phyloP scores from a whole-genome alignment of 1,284 basidiomycete genomes.

The Neonothopanus nambi region DNA sequence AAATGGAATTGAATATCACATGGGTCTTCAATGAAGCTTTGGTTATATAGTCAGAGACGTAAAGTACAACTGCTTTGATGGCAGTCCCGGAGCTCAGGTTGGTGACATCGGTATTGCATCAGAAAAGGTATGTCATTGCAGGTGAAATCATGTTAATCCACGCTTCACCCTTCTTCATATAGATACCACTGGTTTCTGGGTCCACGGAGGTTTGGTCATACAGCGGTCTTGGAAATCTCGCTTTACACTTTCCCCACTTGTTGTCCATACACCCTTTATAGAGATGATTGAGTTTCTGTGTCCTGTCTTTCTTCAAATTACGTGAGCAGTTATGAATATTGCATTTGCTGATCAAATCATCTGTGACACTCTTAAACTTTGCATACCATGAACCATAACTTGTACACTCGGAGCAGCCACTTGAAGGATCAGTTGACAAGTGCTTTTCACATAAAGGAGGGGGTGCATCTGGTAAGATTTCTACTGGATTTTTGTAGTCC shows the following conservation, averaged over 20 bases:
- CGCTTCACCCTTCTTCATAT: conserved; percentile 33
- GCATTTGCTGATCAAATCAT: conserved; percentile 1
- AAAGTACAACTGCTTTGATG: conserved; percentile 35
- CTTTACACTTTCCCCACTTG: conserved; percentile 24
- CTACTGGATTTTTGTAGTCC: conserved; percentile 11
- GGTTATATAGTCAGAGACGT: conserved; percentile 42
- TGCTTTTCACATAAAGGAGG: conserved; percentile 1
- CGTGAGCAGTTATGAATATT: conserved; percentile 18
- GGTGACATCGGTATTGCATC: too few species aligned
- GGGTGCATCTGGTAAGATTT: conserved; percentile 14
- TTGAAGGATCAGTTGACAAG: too few species aligned
- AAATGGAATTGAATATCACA: conserved; percentile 32
- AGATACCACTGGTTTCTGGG: conserved; percentile 27
- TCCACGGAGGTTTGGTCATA: conserved; percentile 23
- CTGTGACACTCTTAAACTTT: neutral
- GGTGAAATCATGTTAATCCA: conserved; percentile 34
- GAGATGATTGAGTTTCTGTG: neutral
- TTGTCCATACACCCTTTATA: conserved; percentile 20
- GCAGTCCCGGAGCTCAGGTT: conserved; percentile 35
- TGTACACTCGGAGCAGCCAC: neutral
- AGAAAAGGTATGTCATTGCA: conserved; percentile 31
- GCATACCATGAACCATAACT: neutral
- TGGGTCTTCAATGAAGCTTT: conserved; percentile 36
- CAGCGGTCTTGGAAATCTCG: conserved; percentile 27
- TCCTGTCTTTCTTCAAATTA: neutral